Evolutionary conservation across 139 green algal species (phyloP).

Genomic region (Spirogloea muscicola): DNA sequence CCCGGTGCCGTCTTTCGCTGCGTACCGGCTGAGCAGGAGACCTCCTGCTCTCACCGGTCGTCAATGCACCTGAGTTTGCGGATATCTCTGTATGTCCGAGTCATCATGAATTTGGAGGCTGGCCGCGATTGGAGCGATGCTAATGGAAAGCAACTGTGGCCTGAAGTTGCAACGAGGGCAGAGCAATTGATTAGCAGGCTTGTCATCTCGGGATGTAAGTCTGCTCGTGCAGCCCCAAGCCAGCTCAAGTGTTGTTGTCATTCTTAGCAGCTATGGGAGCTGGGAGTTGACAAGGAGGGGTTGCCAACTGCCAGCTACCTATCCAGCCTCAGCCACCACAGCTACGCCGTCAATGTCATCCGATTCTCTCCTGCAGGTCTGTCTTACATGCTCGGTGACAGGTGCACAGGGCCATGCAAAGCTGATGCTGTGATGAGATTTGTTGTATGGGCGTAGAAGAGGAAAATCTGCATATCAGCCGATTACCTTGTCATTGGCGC

Average conservation of each 20-base stretch:
- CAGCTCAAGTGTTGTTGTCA: too few species aligned
- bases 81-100: too few species aligned
- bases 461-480: background rate
- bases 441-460: background rate
- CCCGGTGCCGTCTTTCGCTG: background rate
- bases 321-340: slow-evolving; percentile 60
- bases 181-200: background rate
- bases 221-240: background rate
- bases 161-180: background rate
- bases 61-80: too few species aligned
- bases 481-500: background rate
- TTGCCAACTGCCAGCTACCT: slow-evolving; percentile 59
- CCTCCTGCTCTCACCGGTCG: too few species aligned
- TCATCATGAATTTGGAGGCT: background rate
- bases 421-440: background rate
- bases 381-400: background rate
- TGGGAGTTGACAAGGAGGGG: slow-evolving; percentile 55
- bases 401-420: background rate
- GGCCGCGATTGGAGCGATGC: background rate
- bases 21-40: background rate
- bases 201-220: background rate
- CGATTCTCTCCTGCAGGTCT: slow-evolving; percentile 73
- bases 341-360: slow-evolving; percentile 80
- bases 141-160: background rate
- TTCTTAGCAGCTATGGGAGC: slow-evolving; percentile 43